Base-by-base conservation (phyloP, 192 early-diverging fungal genomes). In the Geranomyces variabilis region DNA sequence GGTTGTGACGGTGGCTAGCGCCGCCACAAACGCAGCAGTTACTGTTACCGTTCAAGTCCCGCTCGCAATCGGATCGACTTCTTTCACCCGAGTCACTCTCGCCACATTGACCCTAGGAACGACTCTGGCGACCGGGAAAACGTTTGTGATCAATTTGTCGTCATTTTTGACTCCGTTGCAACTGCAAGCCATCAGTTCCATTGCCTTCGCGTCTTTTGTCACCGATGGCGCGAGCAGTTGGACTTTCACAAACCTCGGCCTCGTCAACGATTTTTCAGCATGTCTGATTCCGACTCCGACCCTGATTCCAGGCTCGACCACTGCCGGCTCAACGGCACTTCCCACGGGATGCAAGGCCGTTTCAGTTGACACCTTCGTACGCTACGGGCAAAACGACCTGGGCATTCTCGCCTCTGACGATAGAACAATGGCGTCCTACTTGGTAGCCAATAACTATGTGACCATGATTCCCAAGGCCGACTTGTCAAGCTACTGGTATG, bases 351-450 rank as follows among this genome's bases (percentile, higher is more conserved):
- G 51, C 17, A 53, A 4, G 15, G 15, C 7, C 19, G 7, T 53
- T n/a, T 7, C 24, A 7, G 51, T 53, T n/a, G 51, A 53, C 51
- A 53, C 51, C 2, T 53, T 53, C 15, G 51, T 15, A n/a, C 51
- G 51, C n/a, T 53, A 53, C 17, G 51, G 51, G n/a, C 51, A 53
- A 17, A 53, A 53, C 51, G 51, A 53, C 17, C 19, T 53, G 51
- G 51, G 51, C n/a, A 26, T 53, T 7, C 51, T 53, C 7, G 51
- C 51, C 7, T 53, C 51, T 6, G 58, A 60, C 29, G 58, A 60
- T 17, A 17, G 58, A 17, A 33, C 58, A 7, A 60, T 60, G 58
- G 31, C 58, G 29, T 31, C 28, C 12, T 60, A 60, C 29, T 3
- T 29, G 29, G 58, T 60, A 17, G 24, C 28, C 29, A 60, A 60